Base-by-base conservation (phyloP, 148 eudicot species). In the Rhododendron kiyosumense region DNA sequence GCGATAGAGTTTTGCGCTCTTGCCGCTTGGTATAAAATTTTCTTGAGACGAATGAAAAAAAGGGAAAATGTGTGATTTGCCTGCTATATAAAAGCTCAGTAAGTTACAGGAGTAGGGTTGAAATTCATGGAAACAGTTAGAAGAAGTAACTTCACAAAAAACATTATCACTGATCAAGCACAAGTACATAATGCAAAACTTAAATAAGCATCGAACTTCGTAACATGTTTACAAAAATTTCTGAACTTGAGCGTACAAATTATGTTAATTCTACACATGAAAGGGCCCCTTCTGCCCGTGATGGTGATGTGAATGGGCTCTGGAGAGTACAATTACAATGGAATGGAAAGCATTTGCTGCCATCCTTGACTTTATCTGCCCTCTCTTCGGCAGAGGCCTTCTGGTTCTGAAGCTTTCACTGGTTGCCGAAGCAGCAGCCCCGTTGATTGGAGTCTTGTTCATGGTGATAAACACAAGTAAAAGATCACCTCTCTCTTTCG, bases 341-440 rank as follows among this genome's bases (percentile, higher is more conserved):
- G 91, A 90, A 82, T 89, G 87, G 67, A 89, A 83, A 85, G 91
- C 94, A 85, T 82, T 87, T 38, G 89, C 81, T 88, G 90, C 92
- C 73, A 93, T 93, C 65, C 88, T 91, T 34, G 84, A 87, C 91
- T 89, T 91, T 45, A 90, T 85, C 52, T 91, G 91, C 34, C 95
- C 95, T 85, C 95, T 90, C 81, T 86, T 89, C n/a, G 93, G 95
- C 59, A 90, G 84, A 43, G 88, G 86, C 83, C 86, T 83, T 87
- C 83, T 89, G 38, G 79, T 85, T 46, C 85, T 28, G 52, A 65
- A 87, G 80, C 89, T 83, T 81, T 83, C 78, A 32, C 88, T 26
- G 10, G 78, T 30, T 13, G 87, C 85, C 81, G 83, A 41, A 10
- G 82, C 87, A 46, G 88, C 79, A 80, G 54, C 84, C 45, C 76